Evolutionary conservation across 768 basidiomycete genomes (phyloP).

Genomic region (Strobilomyces echinocephalus): DNA sequence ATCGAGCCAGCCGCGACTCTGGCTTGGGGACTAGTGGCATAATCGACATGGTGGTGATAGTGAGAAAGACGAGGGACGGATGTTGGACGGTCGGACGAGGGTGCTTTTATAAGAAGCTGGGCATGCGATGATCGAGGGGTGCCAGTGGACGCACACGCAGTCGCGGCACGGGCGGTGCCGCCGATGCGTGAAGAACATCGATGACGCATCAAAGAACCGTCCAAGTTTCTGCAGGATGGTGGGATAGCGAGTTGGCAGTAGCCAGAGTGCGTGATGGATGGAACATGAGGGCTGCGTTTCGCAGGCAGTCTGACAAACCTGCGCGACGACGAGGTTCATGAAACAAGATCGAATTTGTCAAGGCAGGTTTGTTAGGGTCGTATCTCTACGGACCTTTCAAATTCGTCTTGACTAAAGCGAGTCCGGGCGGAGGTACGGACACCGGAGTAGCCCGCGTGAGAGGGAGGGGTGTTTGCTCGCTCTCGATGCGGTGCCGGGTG

Average conservation of each 20-base stretch:
- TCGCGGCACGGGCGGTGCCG: neutral
- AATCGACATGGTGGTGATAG: neutral
- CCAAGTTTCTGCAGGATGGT: neutral
- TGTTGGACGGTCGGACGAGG: neutral
- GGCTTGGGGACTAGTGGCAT: slow-evolving; percentile 23
- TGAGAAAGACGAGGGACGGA: neutral
- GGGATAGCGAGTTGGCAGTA: neutral
- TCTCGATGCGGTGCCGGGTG: neutral
- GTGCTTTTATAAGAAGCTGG: neutral
- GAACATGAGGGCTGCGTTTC: neutral
- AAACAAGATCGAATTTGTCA: neutral
- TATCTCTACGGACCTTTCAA: neutral
- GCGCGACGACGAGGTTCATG: neutral
- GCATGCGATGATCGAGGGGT: neutral
- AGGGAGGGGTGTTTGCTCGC: neutral
- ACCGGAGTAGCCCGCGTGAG: neutral
- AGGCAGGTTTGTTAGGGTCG: neutral
- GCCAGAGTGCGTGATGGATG: neutral
- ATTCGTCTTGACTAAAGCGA: neutral
- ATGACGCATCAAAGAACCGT: neutral
- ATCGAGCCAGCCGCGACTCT: slow-evolving; percentile 27
- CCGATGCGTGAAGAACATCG: neutral
- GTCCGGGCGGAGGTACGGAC: neutral
- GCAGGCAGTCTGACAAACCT: neutral
- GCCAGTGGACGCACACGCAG: neutral